Conservation (phyloP, 176 grass and related monocot genomes). For the Tuctoria greenei region DNA sequence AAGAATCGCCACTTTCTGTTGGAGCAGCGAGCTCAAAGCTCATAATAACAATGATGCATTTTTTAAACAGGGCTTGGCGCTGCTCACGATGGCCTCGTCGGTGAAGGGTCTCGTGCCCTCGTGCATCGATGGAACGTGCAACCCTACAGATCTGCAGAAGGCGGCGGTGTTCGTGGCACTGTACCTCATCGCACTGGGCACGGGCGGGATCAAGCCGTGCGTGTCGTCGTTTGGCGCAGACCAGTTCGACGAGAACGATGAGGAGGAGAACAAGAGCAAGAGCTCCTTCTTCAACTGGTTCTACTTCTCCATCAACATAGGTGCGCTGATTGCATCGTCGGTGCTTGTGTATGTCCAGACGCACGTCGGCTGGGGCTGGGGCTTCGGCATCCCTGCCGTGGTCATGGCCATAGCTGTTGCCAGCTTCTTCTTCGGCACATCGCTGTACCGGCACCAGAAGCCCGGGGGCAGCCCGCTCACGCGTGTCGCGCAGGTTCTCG, state of each 20-base stretch:
- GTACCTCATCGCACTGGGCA: conserved; percentile 74
- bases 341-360: conserved; percentile 87
- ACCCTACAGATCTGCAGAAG: conserved; percentile 50
- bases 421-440: conserved; percentile 76
- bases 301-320: conserved; percentile 92
- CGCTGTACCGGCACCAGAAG: conserved; percentile 72
- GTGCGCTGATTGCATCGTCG: conserved; percentile 71
- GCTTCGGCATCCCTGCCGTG: conserved; percentile 82
- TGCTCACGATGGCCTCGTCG: conserved; percentile 64
- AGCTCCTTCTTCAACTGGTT: conserved; percentile 94
- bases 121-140: conserved; percentile 40
- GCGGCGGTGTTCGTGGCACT: conserved; percentile 60
- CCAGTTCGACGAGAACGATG: conserved; percentile 80
- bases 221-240: conserved; percentile 79
- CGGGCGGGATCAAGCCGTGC: conserved; percentile 90
- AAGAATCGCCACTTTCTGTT: neutral
- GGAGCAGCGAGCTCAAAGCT: too few relatives aligned
- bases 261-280: conserved; percentile 61
- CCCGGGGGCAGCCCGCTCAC: conserved; percentile 78
- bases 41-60: neutral
- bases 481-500: conserved; percentile 72
- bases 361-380: conserved; percentile 84
- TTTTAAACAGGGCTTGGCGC: conserved; percentile 52
- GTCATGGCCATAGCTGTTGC: conserved; percentile 72
- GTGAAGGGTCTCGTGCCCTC: conserved; percentile 52